phyloP scores from a whole-genome alignment of 768 basidiomycete genomes.

The Cystobasidium ongulense region DNA sequence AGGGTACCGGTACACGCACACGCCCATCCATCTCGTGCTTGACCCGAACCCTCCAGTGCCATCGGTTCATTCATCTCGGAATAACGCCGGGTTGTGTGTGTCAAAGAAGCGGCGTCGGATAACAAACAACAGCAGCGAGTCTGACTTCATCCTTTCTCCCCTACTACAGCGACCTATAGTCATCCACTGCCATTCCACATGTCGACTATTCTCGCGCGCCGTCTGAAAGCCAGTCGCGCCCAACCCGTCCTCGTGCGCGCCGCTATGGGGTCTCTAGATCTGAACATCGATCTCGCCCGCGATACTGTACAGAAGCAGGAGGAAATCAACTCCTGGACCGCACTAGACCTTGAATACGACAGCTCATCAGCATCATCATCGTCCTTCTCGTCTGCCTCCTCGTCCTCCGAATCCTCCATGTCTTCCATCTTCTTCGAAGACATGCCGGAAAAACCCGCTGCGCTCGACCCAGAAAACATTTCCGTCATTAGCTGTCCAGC shows the following conservation, averaged over 20 bases:
- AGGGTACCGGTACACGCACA: no score
- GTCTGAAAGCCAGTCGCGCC: not conserved
- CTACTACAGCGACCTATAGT: not conserved
- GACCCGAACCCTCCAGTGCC: no score
- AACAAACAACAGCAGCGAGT: not conserved
- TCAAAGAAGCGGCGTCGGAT: no score
- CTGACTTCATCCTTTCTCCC: not conserved
- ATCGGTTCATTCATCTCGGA: no score
- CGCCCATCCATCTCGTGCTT: no score
- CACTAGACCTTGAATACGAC: not conserved
- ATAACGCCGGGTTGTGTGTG: no score
- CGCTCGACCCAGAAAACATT: not conserved
- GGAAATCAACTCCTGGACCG: not conserved
- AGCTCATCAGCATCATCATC: not conserved
- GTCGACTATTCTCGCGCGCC: conserved; percentile 1
- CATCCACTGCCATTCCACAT: not conserved
- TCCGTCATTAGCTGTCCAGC: not conserved
- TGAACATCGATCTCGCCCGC: not conserved
- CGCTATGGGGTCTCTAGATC: not conserved
- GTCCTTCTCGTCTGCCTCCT: not conserved
- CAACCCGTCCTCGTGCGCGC: not conserved
- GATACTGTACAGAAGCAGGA: not conserved
- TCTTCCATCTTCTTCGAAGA: conserved; percentile 1
- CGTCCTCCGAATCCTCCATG: not conserved
- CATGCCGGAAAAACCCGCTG: not conserved